Base-by-base conservation (phyloP, 176 grass and related monocot species). In the Phoenix dactylifera region DNA sequence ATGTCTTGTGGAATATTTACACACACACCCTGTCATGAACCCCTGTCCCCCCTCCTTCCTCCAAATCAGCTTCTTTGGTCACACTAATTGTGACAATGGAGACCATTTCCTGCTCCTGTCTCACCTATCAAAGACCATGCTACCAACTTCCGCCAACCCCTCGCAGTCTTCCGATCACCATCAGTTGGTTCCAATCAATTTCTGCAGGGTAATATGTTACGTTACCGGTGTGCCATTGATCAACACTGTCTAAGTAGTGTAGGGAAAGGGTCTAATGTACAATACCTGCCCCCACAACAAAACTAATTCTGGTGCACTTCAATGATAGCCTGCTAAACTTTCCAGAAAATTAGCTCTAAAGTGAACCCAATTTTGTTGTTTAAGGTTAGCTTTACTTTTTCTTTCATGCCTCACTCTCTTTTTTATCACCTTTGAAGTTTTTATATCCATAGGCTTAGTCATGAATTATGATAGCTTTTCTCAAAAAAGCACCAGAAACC, bases 341-440 rank as follows among this genome's bases (percentile, higher is more conserved):
- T 82, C 60, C 78, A 81, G 70, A 48, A 74, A 78, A 77, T 84
- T 55, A 52, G 64, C 60, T 71, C 59, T 52, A 18, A 73, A 74
- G 76, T 60, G 60, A 55, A 28, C 67, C 52, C 62, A 53, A 58
- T 63, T 23, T 73, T 35, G 55, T 81, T 60, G 32, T 58, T 74
- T 53, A 69, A 67, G 29, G 77, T 59, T 49, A 61, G 52, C n/a
- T 70, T 77, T 65, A 52, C 68, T 51, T 7, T 89, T 65, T 83
- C 61, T 66, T 80, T 80, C 53, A 65, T 23, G 62, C 60, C 54
- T 66, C 49, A 70, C 62, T 64, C 82, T 55, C 25, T 63, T 70
- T 79, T 70, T 56, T 24, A 77, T 75, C 72, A 1, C 18, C 49
- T 54, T 80, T 79, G 62, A 6, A 15, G 20, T 70, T 88, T 78